Evolutionary conservation across 2,329 filamentous ascomycete genomes (phyloP), one percentile per base, ranked within the genome.

Genomic region (Epichloe coenophiala): DNA sequence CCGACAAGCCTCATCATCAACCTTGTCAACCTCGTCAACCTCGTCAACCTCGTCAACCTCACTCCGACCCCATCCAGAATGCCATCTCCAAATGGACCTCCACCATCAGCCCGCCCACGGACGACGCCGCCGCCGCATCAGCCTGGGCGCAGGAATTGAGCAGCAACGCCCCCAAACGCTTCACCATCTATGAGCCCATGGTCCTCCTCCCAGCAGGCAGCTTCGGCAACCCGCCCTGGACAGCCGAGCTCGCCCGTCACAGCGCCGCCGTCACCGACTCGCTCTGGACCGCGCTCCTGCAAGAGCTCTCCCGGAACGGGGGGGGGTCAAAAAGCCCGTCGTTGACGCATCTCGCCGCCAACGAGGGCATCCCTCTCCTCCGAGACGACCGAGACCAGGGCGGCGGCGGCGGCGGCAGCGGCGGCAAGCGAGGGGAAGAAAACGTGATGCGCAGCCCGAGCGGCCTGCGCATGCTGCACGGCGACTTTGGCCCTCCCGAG

Each of bases 371-470:
- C 46, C 80, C 80, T 0, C 63, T 74, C 2, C 63, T 74, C 2
- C 68, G 68, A 6, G 58, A 55, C 3, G 17, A 17, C 17, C 17
- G 17, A 17, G 17, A 17, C 17, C 17, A 17, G 6, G 17, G 17
- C 17, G 17, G 17, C 17, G 17, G 17, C 17, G 17, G 17, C 23
- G 21, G 21, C 21, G 21, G 21, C 21, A 5, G 21, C 21, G 21
- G 23, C 23, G 23, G 23, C 23, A 27, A 27, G 23, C 23, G 23
- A 27, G 23, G 2, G 1, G 23, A 27, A 27, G 77, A 83, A 56
- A 95, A 95, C 61, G 68, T 84, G 13, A 73, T 94, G 51, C 80
- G 90, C 43, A 82, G 81, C 46, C 91, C 91, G 0, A 77, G 73
- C 41, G 77, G 83, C 17, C 72, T 96, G 33, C 73, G 75, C 3